A percentile compares a stretch with the other conserved stretches of the same genome.
These are phyloP conservation scores for Erigeron canadensis DNA, from an alignment of 129 eudicot genomes.

Conservation along the genomic window DNA sequence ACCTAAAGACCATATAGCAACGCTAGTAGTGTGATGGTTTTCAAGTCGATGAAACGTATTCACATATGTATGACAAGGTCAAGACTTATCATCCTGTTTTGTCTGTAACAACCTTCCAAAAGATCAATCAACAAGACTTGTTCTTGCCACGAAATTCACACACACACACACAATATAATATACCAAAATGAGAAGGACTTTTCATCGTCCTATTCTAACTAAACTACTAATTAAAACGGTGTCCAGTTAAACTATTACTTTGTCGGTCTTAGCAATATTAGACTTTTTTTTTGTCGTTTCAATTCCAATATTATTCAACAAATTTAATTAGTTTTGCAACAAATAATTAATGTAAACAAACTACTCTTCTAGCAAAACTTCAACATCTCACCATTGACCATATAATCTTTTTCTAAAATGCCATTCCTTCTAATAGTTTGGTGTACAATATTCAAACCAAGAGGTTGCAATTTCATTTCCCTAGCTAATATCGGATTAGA, in stretches of 20 bases:
- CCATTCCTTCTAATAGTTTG: too few species aligned
- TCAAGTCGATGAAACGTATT: slow-evolving; percentile 5
- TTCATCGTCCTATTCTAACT: slow-evolving; percentile 19
- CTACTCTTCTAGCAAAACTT: too few species aligned
- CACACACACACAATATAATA: slow-evolving; percentile 18
- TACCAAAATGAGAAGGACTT: slow-evolving; percentile 25
- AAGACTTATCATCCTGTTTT: not conserved
- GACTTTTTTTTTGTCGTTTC: slow-evolving; percentile 29
- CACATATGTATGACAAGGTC: slow-evolving; percentile 23
- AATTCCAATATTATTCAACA: slow-evolving; percentile 27
- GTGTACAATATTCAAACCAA: too few species aligned
- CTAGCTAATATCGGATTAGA: too few species aligned
- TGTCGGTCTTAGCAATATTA: slow-evolving; percentile 25
- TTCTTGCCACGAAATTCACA: slow-evolving; percentile 22
- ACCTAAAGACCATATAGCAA: not conserved
- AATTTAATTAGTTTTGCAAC: too few species aligned
- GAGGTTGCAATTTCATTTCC: too few species aligned
- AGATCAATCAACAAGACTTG: slow-evolving; percentile 18
- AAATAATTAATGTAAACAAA: too few species aligned
- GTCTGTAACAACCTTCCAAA: slow-evolving; percentile 21
- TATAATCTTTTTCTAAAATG: too few species aligned
- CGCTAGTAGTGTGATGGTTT: not conserved
- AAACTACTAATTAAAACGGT: slow-evolving; percentile 14
- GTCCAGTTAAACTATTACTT: slow-evolving; percentile 3
- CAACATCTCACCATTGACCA: too few species aligned